Conservation (phyloP, 108 stramenopile genomes). For the Asterionellopsis glacialis region DNA sequence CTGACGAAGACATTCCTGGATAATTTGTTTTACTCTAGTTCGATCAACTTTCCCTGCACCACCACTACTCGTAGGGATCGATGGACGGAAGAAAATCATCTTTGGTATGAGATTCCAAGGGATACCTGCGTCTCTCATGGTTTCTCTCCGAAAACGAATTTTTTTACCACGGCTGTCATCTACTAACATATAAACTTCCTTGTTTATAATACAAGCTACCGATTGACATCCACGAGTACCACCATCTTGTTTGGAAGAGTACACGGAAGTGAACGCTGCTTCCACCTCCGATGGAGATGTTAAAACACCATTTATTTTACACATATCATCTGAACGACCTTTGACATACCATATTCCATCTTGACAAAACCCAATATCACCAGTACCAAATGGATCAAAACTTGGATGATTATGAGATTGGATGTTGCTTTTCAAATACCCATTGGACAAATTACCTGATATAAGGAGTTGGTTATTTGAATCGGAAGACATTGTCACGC, state of each 20-base stretch:
- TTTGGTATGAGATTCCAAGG: slow-evolving; percentile 39
- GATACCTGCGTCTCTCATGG: slow-evolving; percentile 21
- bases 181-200: slow-evolving; percentile 19
- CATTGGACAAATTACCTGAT: slow-evolving; percentile 12
- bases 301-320: slow-evolving; percentile 33
- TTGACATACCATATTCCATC: slow-evolving; percentile 28
- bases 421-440: slow-evolving; percentile 11
- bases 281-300: slow-evolving; percentile 33
- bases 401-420: neutral
- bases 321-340: slow-evolving; percentile 31
- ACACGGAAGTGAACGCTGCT: slow-evolving; percentile 17
- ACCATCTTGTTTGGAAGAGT: neutral
- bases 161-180: too few species aligned
- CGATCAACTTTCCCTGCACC: slow-evolving; percentile 32
- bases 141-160: slow-evolving; percentile 20
- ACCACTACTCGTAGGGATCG: slow-evolving; percentile 9
- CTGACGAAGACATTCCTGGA: slow-evolving; percentile 2
- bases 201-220: slow-evolving; percentile 13
- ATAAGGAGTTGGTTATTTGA: neutral
- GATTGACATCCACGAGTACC: neutral
- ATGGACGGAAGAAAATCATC: slow-evolving; percentile 7
- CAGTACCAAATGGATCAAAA: slow-evolving; percentile 21
- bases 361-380: slow-evolving; percentile 37
- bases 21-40: slow-evolving; percentile 8
- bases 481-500: slow-evolving; percentile 1